Base-by-base conservation (phyloP, 2,329 filamentous ascomycete genomes). In the Onygenales sp. region DNA sequence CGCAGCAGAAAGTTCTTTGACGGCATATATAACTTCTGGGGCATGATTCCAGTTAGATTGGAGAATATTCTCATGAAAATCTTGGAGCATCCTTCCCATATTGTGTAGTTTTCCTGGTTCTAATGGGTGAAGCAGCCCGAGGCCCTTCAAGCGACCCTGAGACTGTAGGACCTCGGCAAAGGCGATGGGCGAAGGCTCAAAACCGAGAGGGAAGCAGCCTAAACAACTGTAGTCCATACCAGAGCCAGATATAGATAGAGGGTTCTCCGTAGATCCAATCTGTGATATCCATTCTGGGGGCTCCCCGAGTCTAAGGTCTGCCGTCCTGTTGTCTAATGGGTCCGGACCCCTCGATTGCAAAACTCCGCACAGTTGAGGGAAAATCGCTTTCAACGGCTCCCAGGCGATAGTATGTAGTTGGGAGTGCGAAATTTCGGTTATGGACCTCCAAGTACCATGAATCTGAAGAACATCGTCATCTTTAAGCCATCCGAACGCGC, bases 201-300 rank as follows among this genome's bases (percentile, higher is more conserved):
- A 67, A 2, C 75, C 74, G 1, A 77, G 58, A 21, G 74, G 74
- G 52, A 76, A 77, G 54, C 75, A 77, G 14, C 74, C 74, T 33
- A 75, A 62, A 11, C 63, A 57, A 37, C 66, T 68, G 52, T 69
- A 72, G 10, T 67, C 64, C n/a, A 64, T 55, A 2, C 72, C 72
- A 6, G 59, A 56, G 47, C 63, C 59, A 2, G 73, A 72, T 11
- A 66, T 59, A 1, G 70, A 73, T 27, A 73, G 59, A 8, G 70
- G 69, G 55, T 67, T 68, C 2, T 61, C 64, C 33, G 63, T 60
- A 1, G 67, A 63, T 42, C 62, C 67, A 6, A 64, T 56, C 31
- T 65, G 65, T 2, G 63, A 56, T 6, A 65, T 61, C 66, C 66
- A 69, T 42, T 66, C 62, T 4, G 64, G 63, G 11, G 68, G 67